phyloP scores from a whole-genome alignment of 495 filamentous ascomycete species.

The Neurospora africana region DNA sequence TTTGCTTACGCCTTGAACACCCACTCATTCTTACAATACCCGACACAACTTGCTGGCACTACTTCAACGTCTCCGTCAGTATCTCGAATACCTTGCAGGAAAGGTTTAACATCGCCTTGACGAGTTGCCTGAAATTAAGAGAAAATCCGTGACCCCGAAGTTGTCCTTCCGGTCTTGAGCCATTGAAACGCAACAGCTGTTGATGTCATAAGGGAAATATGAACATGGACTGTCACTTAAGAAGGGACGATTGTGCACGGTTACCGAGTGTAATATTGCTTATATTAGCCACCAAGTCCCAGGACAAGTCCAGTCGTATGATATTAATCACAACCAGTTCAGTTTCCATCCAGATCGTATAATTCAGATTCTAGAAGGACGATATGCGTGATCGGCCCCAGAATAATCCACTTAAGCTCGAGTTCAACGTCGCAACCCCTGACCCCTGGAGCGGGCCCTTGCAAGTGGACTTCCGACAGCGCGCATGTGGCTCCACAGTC shows the following conservation, averaged over 20 bases:
- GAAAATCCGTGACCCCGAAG: background rate
- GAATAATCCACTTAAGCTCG: background rate
- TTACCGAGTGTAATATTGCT: background rate
- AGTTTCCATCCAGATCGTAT: too few relatives aligned
- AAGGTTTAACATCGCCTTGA: background rate
- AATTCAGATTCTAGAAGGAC: background rate
- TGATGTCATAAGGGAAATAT: background rate
- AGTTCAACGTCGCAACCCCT: background rate
- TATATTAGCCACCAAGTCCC: background rate
- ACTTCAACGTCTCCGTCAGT: background rate
- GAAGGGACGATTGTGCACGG: background rate
- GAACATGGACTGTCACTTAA: background rate
- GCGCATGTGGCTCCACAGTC: conserved; percentile 1
- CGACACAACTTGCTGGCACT: background rate
- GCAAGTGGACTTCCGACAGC: background rate
- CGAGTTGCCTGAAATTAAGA: background rate
- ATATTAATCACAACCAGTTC: background rate
- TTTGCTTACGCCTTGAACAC: background rate
- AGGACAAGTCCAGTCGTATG: background rate
- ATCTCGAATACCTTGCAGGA: background rate
- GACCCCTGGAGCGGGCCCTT: background rate
- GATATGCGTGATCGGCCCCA: background rate
- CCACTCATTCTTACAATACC: background rate
- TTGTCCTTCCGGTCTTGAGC: background rate
- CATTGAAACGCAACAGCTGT: background rate